Base-by-base conservation (phyloP, 495 filamentous ascomycete species). In the Aspergillus sclerotiicarbonarius region DNA sequence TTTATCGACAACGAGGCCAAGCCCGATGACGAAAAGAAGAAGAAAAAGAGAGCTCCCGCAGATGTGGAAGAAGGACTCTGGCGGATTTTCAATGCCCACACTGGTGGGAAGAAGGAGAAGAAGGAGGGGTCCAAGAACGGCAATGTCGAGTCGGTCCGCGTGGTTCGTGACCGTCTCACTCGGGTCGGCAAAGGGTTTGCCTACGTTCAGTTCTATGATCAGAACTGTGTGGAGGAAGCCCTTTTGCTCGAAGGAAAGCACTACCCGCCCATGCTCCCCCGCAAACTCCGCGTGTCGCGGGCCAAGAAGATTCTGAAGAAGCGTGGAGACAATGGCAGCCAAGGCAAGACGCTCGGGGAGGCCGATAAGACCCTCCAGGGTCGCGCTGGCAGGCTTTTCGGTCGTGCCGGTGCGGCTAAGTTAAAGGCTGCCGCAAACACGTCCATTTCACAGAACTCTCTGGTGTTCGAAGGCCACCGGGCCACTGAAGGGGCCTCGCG, bases 121-220 rank as follows among this genome's bases (percentile, higher is more conserved):
- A 67, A 73, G 50, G 69, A 76, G 61, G 63, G 67, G 44, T 50
- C 71, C 3, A 58, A 51, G 51, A 88, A 83, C 56, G 92, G 95
- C 53, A 88, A 81, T 49, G 86, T 99, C 12, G 93, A 99, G 75
- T 93, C 87, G 64, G 95, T 98, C 33, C 87, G 95, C 10, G 89
- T 99, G n/a, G 82, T 96, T 31, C 84, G 95, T 55, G 95, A 99
- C 63, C 76, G 87, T 45, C 86, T 85, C 49, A 98, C 95, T 19
- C 84, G 95, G 33, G 90, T 99, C 47, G 92, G 94, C 47, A 98
- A 99, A 71, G 95, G 95, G 13, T 91, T 99, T 70, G 95, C 95
- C 19, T 99, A 99, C 64, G 92, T 99, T 33, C 95, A 99, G 65
- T 99, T 98, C 71, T 71, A 93, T 82, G 90, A 97, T 62, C 80